A percentile compares a stretch with the other conserved stretches of the same genome.
phyloP scores from a whole-genome alignment of 176 grass and related monocot species.

The Bothriochloa decipiens region DNA sequence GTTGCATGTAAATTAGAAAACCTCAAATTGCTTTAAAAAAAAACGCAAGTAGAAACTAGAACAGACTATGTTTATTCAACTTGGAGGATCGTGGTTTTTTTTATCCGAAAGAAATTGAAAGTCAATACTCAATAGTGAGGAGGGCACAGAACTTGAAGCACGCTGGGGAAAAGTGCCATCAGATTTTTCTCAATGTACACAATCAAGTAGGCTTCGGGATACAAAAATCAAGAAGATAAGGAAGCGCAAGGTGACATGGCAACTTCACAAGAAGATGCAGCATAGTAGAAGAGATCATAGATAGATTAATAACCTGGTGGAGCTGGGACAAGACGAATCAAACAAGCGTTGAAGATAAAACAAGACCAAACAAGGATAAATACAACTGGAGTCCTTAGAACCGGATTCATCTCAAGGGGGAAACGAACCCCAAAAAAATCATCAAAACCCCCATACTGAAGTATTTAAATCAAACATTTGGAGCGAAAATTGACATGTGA shows the following conservation, averaged over 20 bases:
- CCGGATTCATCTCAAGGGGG: neutral
- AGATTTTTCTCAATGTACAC: conserved; percentile 15
- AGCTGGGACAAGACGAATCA: conserved; percentile 9
- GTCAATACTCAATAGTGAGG: conserved; percentile 24
- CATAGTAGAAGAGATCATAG: conserved; percentile 23
- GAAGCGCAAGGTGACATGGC: neutral
- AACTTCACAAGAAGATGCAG: too few species aligned
- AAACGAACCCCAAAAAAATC: neutral
- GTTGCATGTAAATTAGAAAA: conserved; percentile 43
- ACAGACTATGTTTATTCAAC: conserved; percentile 36
- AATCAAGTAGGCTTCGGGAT: conserved; percentile 24
- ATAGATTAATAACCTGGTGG: neutral
- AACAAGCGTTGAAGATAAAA: neutral
- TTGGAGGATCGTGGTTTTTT: conserved; percentile 36
- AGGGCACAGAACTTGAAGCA: conserved; percentile 42
- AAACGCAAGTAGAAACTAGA: conserved; percentile 16
- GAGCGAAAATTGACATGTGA: neutral
- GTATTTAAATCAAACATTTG: neutral
- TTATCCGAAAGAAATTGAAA: conserved; percentile 35
- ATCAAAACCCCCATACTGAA: neutral
- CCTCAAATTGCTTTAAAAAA: conserved; percentile 27
- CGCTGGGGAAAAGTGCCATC: conserved; percentile 14
- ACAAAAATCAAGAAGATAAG: conserved; percentile 33
- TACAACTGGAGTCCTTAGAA: neutral
- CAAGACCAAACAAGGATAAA: conserved; percentile 11